Evolutionary conservation across 2,329 filamentous ascomycete genomes (phyloP), one percentile per base, ranked within the genome.

Genomic region (Claviceps citrina): DNA sequence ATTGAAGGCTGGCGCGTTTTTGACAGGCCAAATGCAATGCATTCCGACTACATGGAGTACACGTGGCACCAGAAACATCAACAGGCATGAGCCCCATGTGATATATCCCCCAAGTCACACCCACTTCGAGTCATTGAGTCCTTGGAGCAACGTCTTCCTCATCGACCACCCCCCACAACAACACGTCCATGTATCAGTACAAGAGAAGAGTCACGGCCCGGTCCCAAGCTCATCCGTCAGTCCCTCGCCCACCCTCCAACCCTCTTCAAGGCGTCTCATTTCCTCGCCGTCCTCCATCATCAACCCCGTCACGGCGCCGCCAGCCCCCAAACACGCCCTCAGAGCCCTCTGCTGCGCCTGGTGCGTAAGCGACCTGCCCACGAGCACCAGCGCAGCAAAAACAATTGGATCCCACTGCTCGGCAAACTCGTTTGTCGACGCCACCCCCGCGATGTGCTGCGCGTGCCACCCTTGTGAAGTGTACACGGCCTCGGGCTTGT

Each of bases 361-460:
- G 38, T 55, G 51, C 25, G 51, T 53, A 45, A 53, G 48, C 22
- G 28, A 31, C 22, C 31, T 48, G 47, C 53, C 52, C 32, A 54
- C 44, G 13, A 50, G 44, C 7, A 57, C 36, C 2, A 58, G 36
- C 1, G 48, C 49, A 1, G 50, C 47, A 13, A 58, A 39, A 2
- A 56, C 43, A 3, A 57, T 48, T 2, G 55, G 55, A 28, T 57
- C 55, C 55, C 55, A 57, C 16, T 57, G 55, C 38, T 57, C 55
- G 1, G 46, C 42, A 30, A 55, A 56, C 13, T 47, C 52, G 26
- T 57, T 57, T 36, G 51, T 52, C 1, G 48, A 39, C 12, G 47
- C 51, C 5, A 54, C 37, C 3, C 54, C 54, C 0, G 54, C 55
- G 6, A 57, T 50, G 2, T 50, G 53, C 24, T 56, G 54, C 2